Evolutionary conservation across 2,329 filamentous ascomycete species (phyloP).

Genomic region (Elsinoe batatas): DNA sequence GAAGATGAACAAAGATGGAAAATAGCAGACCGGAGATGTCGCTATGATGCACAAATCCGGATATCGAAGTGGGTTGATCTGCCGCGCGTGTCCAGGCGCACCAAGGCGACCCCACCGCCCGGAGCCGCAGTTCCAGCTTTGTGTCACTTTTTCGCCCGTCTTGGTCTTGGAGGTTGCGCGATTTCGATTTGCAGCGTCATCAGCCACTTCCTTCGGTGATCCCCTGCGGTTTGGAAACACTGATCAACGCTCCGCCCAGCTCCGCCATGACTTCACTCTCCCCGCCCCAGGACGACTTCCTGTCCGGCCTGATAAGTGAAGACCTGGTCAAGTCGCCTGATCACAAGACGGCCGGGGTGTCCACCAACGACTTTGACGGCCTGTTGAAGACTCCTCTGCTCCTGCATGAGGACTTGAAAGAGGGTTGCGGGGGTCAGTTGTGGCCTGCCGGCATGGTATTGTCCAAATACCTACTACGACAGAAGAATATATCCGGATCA

Average conservation of each 20-base stretch:
- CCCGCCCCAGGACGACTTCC: slow-evolving; percentile 7
- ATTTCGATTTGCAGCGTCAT: slow-evolving; percentile 3
- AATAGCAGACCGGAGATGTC: background rate
- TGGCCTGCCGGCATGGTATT: slow-evolving; percentile 93
- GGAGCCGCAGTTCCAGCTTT: slow-evolving; percentile 2
- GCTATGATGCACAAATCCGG: background rate
- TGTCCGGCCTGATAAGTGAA: slow-evolving; percentile 36
- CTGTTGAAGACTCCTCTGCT: slow-evolving; percentile 58
- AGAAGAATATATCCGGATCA: slow-evolving; percentile 22
- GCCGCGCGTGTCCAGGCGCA: too few species aligned
- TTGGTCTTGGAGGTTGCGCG: background rate
- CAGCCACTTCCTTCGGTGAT: slow-evolving; percentile 8
- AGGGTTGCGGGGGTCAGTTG: slow-evolving; percentile 84
- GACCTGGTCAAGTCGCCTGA: slow-evolving; percentile 46
- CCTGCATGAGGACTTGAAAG: slow-evolving; percentile 74
- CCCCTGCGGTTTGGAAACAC: background rate
- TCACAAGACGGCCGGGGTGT: slow-evolving; percentile 44
- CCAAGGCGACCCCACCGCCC: background rate
- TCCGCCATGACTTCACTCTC: slow-evolving; percentile 12
- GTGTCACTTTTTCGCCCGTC: slow-evolving; percentile 4
- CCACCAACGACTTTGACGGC: slow-evolving; percentile 56
- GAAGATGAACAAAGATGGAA: background rate
- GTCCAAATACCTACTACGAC: slow-evolving; percentile 72
- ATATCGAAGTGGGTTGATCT: background rate
- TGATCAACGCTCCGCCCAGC: slow-evolving; percentile 4